phyloP scores from a whole-genome alignment of 2,329 filamentous ascomycete genomes.

The Stagonosporopsis cucurbitacearum region DNA sequence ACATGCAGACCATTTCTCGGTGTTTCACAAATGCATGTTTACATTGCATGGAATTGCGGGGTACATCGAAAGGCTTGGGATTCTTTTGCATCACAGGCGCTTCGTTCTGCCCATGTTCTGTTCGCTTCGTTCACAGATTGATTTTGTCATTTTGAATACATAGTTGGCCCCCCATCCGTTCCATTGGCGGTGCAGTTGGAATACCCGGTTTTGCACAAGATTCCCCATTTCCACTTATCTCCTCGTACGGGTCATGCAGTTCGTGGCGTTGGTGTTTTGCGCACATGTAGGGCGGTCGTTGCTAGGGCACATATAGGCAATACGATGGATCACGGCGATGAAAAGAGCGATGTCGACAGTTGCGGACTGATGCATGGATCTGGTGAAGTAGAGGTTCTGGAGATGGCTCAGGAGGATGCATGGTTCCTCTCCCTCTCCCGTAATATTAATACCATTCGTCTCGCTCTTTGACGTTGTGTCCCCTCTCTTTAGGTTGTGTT shows the following conservation, averaged over 20 bases:
- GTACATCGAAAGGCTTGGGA: constrained; percentile 18
- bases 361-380: constrained; percentile 14
- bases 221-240: constrained; percentile 33
- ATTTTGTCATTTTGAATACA: constrained; percentile 18
- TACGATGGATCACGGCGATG: constrained; percentile 8
- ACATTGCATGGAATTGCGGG: constrained; percentile 41
- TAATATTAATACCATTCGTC: constrained; percentile 37
- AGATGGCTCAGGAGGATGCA: constrained; percentile 20
- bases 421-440: constrained; percentile 24
- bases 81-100: constrained; percentile 32
- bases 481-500: not conserved
- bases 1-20: constrained; percentile 29
- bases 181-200: constrained; percentile 22
- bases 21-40: constrained; percentile 26
- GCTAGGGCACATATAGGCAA: constrained; percentile 21
- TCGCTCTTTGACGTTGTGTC: not conserved
- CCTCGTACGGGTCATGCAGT: constrained; percentile 19
- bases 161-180: constrained; percentile 29
- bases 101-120: constrained; percentile 10
- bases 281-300: constrained; percentile 27
- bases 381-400: constrained; percentile 16
- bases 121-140: constrained; percentile 20
- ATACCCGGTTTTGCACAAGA: constrained; percentile 35
- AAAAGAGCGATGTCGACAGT: constrained; percentile 11
- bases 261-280: constrained; percentile 19